Evolutionary conservation across 768 basidiomycete species (phyloP), one percentile per base, ranked within the genome.

Genomic region (Calvatia gigantea): DNA sequence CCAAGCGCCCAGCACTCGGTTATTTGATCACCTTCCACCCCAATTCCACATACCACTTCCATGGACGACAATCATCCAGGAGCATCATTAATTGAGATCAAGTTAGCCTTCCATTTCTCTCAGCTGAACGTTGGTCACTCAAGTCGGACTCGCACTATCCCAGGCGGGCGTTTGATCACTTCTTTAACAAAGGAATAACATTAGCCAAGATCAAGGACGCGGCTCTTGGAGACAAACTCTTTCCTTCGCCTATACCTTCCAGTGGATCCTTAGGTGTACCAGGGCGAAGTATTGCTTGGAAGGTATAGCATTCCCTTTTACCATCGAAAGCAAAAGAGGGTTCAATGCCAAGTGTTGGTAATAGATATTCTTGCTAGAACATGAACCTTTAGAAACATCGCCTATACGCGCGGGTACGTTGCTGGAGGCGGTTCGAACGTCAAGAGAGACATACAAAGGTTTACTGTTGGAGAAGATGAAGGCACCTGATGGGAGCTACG

Each of bases 231-330:
- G 85, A 85, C 63, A 79, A 81, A 14, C 67, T 92, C 15, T 80
- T 86, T 60, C 65, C 69, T 47, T 63, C 71, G 23, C 65, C 72
- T 3, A 70, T 76, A 52, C 70, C 69, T 52, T 65, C 70, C 2
- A 66, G 49, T 35, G 61, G 56, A 3, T 49, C 31, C 23, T 49
- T 75, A 31, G 83, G 79, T 45, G 73, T 88, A 6, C 69, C 81
- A 54, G 91, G 91, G n/a, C 76, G 91, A 63, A 91, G 91, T 69
- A 69, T 94, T 54, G 84, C 83, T 49, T 94, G 91, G 91, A 94
- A 93, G 86, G 91, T 87, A 39, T 31, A 32, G 44, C 17, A 6
- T 17, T 42, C 15, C 59, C 59, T 65, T 63, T 56, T n/a, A n/a
- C n/a, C n/a, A n/a, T n/a, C n/a, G n/a, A n/a, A n/a, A n/a, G n/a